Base-by-base conservation (phyloP, 148 eudicot genomes). In the Beta vulgaris region DNA sequence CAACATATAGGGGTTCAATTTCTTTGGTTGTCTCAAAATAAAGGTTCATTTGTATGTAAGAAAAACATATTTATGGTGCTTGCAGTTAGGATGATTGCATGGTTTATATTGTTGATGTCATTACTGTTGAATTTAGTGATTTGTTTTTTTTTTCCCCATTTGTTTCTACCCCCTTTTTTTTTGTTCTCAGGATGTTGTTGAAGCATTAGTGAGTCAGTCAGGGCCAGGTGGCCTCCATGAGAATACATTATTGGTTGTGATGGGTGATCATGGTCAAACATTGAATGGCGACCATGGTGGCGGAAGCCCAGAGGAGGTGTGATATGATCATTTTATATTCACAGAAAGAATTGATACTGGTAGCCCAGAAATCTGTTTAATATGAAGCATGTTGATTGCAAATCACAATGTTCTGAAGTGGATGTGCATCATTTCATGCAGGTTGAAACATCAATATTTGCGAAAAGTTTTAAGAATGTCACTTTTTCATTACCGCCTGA, bases 241-340 rank as follows among this genome's bases (percentile, higher is more conserved):
- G 81, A 91, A 92, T 78, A 91, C 99, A 28, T 84, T 96, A 79
- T 88, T 96, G 81, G 88, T 96, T 75, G 98, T 96, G 70, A 91
- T 96, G 94, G 99, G 99, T 80, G 99, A 96, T 86, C 99, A 96
- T 79, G 99, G 97, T 73, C 99, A 96, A 88, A 96, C 99, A 32
- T 25, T 89, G 74, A 92, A 96, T 80, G 99, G 99, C 35, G 99
- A 96, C 85, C 99, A 96, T 78, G 99, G 99, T 55, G 99, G 98
- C 59, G 99, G 99, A 73, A 85, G 82, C 83, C 86, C 97, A 31
- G 97, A 96, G 82, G 99, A 96, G 98, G 99, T 92, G 65, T 68
- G 40, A 21, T 46, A 7, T 59, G 11, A 28, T 37, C 69, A 40
- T 71, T 80, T 77, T 36, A 10, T 51, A 72, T 67, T 42, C 61